Evolutionary conservation across 106 monocot species (phyloP).

Genomic region (Phalaenopsis aphrodite): DNA sequence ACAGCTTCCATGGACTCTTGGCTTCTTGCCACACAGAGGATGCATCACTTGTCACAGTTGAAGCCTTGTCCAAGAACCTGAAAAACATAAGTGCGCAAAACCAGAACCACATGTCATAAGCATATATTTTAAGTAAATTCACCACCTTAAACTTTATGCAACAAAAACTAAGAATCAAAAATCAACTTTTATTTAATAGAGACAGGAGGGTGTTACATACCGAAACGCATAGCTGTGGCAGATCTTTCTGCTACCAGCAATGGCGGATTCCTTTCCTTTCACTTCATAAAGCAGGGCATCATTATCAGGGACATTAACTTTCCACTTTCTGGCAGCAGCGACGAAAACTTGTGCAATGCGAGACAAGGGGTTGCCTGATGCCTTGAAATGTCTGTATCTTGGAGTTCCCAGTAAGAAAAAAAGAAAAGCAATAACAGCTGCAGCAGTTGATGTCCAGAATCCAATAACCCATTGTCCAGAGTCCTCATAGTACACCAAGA

Average conservation of each 20-base stretch:
- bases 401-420: constrained; percentile 42
- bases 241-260: constrained; percentile 55
- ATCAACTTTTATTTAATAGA: too few relatives aligned
- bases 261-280: constrained; percentile 40
- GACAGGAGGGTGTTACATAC: not conserved
- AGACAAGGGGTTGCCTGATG: constrained; percentile 56
- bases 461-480: constrained; percentile 49
- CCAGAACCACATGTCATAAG: too few relatives aligned
- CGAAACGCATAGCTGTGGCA: constrained; percentile 45
- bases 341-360: constrained; percentile 59
- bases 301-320: constrained; percentile 21
- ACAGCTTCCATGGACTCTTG: constrained; percentile 44
- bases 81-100: not conserved
- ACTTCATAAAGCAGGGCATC: constrained; percentile 39
- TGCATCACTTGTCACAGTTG: constrained; percentile 26
- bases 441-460: constrained; percentile 43
- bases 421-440: constrained; percentile 38
- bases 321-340: constrained; percentile 46
- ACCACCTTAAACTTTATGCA: too few relatives aligned
- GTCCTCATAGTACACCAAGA: constrained; percentile 71
- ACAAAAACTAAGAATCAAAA: too few relatives aligned
- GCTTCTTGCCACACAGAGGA: not conserved
- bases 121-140: too few relatives aligned
- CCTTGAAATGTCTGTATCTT: constrained; percentile 51
- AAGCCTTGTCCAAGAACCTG: constrained; percentile 74